A percentile compares a stretch with the other conserved stretches of the same genome.
Evolutionary conservation across 2,329 filamentous ascomycete genomes (phyloP).

Genomic region (Calonectria pseudoreteaudii): DNA sequence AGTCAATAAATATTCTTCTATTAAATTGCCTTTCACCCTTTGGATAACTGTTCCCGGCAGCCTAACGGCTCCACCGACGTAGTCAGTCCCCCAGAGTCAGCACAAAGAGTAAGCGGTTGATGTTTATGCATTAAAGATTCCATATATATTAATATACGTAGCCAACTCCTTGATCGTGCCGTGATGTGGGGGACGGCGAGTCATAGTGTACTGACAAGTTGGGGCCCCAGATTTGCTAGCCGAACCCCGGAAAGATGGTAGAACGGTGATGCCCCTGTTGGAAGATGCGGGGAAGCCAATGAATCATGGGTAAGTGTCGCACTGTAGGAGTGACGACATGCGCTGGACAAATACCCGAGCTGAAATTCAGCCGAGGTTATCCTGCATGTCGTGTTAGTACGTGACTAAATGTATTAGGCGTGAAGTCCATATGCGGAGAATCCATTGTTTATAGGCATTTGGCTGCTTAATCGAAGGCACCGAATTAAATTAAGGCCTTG

Average conservation of each 20-base stretch:
- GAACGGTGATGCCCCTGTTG: neutral
- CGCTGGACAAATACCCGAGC: no score
- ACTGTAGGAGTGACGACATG: neutral
- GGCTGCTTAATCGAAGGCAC: no score
- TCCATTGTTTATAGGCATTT: no score
- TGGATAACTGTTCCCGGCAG: neutral
- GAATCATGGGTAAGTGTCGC: no score
- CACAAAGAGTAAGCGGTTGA: no score
- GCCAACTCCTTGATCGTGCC: no score
- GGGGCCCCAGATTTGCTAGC: neutral
- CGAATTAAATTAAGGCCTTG: no score
- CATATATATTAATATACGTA: no score
- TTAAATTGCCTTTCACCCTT: no score
- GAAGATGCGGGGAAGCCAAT: neutral
- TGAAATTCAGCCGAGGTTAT: neutral
- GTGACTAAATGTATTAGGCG: no score
- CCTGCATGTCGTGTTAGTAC: no score
- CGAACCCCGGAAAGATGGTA: neutral
- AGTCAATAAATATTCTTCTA: neutral
- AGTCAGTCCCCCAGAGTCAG: conserved; percentile 1
- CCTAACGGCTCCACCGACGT: neutral
- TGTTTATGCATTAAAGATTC: neutral
- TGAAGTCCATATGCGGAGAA: no score
- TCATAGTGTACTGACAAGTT: conserved; percentile 3
- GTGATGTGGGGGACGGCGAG: neutral